Base-by-base conservation (phyloP, 2,329 filamentous ascomycete species). In the Tolypocladium ovalisporum region DNA sequence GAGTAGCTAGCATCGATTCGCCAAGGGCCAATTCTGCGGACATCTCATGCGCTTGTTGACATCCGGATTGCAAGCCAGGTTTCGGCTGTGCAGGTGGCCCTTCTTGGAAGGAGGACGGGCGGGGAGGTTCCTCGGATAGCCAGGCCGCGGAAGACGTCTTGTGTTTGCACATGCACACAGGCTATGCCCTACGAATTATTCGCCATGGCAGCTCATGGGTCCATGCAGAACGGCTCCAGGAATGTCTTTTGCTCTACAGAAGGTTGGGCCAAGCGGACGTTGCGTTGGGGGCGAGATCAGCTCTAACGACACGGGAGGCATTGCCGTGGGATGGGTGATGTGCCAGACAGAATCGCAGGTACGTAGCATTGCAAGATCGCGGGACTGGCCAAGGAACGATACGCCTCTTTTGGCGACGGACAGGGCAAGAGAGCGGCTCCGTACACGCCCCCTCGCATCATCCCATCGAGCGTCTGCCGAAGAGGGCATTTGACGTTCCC, bases 91-190 rank as follows among this genome's bases (percentile, higher is more conserved):
- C 70, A 74, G 71, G 72, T 71, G 71, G 71, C 75, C 75, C 67
- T 71, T 75, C 73, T 76, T 70, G 76, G 76, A 77, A 79, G 76
- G 75, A 77, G 75, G 72, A 70, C 59, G 40, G 55, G 22, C 35
- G 3, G 19, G 47, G 4, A 51, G 47, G 29, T 22, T 19, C 32
- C 47, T 51, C 29, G 47, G 47, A 34, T 51, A 34, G 29, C 44
- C 17, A n/a, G 47, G 47, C 47, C 47, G 47, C 9, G 27, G 27
- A 49, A 32, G 44, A 15, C 15, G 15, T 49, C 24, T 29, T 32
- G 47, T 51, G 34, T 19, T 32, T 34, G 47, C 29, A 51, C 47
- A 51, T 51, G 47, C 24, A 40, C 36, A 29, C 24, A 51, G 19
- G 47, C 29, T n/a, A 6, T 34, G 47, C 47, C 47, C 47, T 51